A percentile compares a stretch with the other conserved stretches of the same genome.
These are phyloP conservation scores for Cladosporium phlei DNA, from an alignment of 2,329 filamentous ascomycete species.

Conservation along the genomic window DNA sequence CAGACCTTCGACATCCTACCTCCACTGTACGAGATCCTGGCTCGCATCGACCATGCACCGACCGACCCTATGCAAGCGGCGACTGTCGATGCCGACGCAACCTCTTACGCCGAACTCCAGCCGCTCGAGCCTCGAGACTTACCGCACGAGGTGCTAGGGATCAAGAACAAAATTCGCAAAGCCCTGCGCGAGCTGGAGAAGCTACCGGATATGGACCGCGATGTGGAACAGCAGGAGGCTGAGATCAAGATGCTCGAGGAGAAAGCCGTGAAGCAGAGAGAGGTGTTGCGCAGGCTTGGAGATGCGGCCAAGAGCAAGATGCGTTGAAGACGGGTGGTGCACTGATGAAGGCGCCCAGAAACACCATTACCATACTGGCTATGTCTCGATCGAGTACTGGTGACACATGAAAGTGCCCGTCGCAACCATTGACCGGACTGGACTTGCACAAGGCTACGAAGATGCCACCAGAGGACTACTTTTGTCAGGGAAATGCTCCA, in stretches of 20 bases:
- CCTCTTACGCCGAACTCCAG: slow-evolving; percentile 35
- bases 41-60: slow-evolving; percentile 51
- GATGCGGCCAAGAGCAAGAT: slow-evolving; percentile 4
- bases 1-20: slow-evolving; percentile 82
- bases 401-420: no score
- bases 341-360: no score
- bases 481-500: no score
- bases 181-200: slow-evolving; percentile 62
- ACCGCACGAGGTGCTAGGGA: slow-evolving; percentile 66
- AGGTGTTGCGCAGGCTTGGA: slow-evolving; percentile 7
- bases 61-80: slow-evolving; percentile 5
- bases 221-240: slow-evolving; percentile 62
- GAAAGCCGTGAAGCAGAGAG: slow-evolving; percentile 54
- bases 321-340: slow-evolving; percentile 7
- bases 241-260: slow-evolving; percentile 65
- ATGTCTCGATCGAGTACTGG: no score
- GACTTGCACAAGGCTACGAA: no score
- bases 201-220: slow-evolving; percentile 66
- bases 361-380: no score
- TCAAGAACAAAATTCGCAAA: slow-evolving; percentile 69
- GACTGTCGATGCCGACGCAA: slow-evolving; percentile 26
- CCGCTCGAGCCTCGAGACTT: slow-evolving; percentile 69
- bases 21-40: slow-evolving; percentile 71
- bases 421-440: no score
- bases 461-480: no score